Evolutionary conservation across 139 green algal genomes (phyloP), one percentile per base, ranked within the genome.

Genomic region (Pleodorina starrii): DNA sequence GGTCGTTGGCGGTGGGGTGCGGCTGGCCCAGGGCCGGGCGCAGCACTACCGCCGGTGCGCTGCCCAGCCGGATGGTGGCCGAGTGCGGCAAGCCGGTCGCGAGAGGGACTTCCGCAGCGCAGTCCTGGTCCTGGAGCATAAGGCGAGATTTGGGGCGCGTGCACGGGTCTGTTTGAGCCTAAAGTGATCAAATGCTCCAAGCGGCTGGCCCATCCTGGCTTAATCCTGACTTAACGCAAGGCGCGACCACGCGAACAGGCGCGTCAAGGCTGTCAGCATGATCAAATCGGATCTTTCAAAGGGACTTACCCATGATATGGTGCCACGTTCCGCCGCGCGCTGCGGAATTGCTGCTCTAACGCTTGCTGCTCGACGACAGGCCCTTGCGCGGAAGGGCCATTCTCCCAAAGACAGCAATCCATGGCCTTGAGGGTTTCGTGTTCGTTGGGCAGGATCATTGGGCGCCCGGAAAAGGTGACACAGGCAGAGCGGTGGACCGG

Each of bases 291-390:
- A 60, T 17, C 17, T 60, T 14, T 27, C 51, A 79, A 35, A 27
- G 9, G 10, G 38, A 40, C 25, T 57, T 36, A 35, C 43, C 73
- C 21, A 6, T 32, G 38, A 79, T 38, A 57, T 75, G n/a, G 66
- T 75, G 9, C 66, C 66, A 75, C n/a, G 43, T 23, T 75, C 32
- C 14, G 66, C 66, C 6, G 66, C 10, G 66, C 66, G 66, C 9
- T 44, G 66, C 35, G 66, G 66, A 75, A 75, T 75, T 75, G 66
- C 66, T 19, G 19, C 32, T 44, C 16, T 75, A 75, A 75, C 66
- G 66, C 66, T 44, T 75, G 66, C 66, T 23, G 66, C 35, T 75
- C 66, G 66, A 11, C 66, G 66, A 21, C 27, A 46, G 66, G 9
- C 66, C 66, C 66, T 75, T 16, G n/a, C 6, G n/a, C 66, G 16